A percentile compares a stretch with the other conserved stretches of the same genome.
Conservation (phyloP, 2,329 filamentous ascomycete genomes). For the Tothia fuscella region DNA sequence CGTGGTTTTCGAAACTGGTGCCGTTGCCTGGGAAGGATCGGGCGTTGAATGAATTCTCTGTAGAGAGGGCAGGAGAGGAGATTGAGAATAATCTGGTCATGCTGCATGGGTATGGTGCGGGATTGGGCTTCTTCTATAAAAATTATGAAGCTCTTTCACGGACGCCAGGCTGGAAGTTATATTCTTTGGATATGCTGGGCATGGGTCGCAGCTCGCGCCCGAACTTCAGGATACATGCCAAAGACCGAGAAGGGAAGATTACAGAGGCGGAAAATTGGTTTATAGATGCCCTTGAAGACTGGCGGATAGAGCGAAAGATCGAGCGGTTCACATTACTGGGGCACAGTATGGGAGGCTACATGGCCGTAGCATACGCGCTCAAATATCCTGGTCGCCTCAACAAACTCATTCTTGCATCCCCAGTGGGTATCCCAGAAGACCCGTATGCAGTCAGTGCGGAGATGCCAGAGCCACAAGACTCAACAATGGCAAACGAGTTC, state of each 20-base stretch:
- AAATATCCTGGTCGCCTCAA: slow-evolving; percentile 93
- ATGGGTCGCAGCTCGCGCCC: slow-evolving; percentile 86
- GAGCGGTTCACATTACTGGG: slow-evolving; percentile 89
- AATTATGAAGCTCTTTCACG: slow-evolving; percentile 86
- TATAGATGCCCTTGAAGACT: slow-evolving; percentile 90
- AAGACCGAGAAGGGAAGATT: slow-evolving; percentile 68
- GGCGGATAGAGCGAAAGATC: slow-evolving; percentile 77
- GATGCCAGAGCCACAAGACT: slow-evolving; percentile 65
- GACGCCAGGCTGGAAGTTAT: slow-evolving; percentile 71
- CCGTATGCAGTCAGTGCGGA: slow-evolving; percentile 74
- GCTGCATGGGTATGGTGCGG: slow-evolving; percentile 92
- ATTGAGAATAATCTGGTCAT: slow-evolving; percentile 84
- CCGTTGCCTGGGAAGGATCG: slow-evolving; percentile 74
- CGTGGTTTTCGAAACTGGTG: slow-evolving; percentile 80
- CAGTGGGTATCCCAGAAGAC: slow-evolving; percentile 89
- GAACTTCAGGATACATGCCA: slow-evolving; percentile 71
- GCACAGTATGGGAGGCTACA: slow-evolving; percentile 88
- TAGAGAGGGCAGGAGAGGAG: slow-evolving; percentile 70
- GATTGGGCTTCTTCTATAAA: slow-evolving; percentile 95
- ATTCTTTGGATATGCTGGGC: slow-evolving; percentile 86
- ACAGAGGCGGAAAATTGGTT: slow-evolving; percentile 91
- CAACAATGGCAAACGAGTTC: slow-evolving; percentile 62
- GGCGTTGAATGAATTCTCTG: slow-evolving; percentile 81
- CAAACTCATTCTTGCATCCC: slow-evolving; percentile 90
- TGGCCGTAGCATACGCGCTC: slow-evolving; percentile 86